Evolutionary conservation across 257 asterid genomes (phyloP), one percentile per base, ranked within the genome.

Genomic region (Primulina huaijiensis): DNA sequence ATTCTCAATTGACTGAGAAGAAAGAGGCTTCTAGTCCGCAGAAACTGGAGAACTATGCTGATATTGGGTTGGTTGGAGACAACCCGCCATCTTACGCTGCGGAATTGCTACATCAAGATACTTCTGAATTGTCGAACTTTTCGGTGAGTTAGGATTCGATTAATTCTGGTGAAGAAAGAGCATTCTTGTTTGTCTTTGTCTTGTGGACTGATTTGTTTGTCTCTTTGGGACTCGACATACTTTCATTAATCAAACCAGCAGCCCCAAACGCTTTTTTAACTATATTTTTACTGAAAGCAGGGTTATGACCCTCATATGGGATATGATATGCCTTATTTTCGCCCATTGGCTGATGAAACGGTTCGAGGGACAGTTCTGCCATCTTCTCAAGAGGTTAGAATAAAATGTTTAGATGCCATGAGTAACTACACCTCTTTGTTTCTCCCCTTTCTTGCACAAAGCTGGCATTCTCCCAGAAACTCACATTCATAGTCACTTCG

Each of bases 331-430:
- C 82, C 97, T 14, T 94, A 94, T 77, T 91, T 89, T 75, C 87
- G 80, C 79, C 89, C 96, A 25, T 69, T 86, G 75, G 85, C 79
- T 76, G 97, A 91, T 78, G 99, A 89, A 74, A 80, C 89, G 68
- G 84, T 79, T 56, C 83, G 87, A 33, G 94, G 89, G 67, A 78
- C 88, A 35, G 92, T 91, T 67, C 78, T 92, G 37, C 87, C 82
- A 6, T 86, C 96, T 38, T 79, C 92, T 25, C 97, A 88, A 81
- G 97, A 89, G 97, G 99, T 94, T 68, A 87, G 79, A 76, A 77
- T 71, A 34, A 38, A 52, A 52, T 19, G 38, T 52, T 74, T 74
- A 43, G 57, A 37, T 65, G 75, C 43, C 38, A 33, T 38, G 25
- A 64, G 71, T 30, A 12, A 57, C 25, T 34, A 29, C 60, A 69